Evolutionary conservation across 2,329 filamentous ascomycete species (phyloP).

Genomic region (Tothia fuscella): DNA sequence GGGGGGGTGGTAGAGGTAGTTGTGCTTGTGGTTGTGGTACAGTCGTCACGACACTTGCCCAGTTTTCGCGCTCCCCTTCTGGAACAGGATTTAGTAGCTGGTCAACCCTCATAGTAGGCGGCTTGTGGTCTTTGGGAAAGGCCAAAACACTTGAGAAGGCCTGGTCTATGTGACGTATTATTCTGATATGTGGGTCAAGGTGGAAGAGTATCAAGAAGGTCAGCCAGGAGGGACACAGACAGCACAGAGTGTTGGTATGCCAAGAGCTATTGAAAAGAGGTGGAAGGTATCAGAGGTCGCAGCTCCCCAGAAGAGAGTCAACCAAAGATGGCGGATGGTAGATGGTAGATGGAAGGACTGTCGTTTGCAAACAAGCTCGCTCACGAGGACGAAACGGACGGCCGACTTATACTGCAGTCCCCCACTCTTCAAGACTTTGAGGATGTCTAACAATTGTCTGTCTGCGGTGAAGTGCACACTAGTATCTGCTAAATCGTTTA

Average conservation of each 20-base stretch:
- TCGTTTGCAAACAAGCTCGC: constrained; percentile 1
- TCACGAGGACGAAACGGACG: constrained; percentile 2
- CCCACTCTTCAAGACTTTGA: not conserved
- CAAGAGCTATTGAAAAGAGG: too few relatives aligned
- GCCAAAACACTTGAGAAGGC: too few relatives aligned
- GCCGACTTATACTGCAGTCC: constrained; percentile 1
- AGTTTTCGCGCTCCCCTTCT: not conserved
- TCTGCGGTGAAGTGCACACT: not conserved
- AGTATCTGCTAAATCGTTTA: constrained; percentile 4
- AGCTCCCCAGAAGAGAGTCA: too few relatives aligned
- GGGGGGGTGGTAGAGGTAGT: not conserved
- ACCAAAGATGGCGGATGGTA: constrained; percentile 5
- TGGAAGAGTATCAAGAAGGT: too few relatives aligned
- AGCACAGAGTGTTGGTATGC: too few relatives aligned
- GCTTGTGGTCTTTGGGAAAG: too few relatives aligned
- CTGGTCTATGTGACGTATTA: too few relatives aligned
- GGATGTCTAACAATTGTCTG: too few relatives aligned
- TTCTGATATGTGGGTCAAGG: too few relatives aligned
- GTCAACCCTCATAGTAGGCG: constrained; percentile 9
- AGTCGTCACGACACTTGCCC: not conserved
- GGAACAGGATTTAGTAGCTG: constrained; percentile 9
- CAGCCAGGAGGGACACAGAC: too few relatives aligned
- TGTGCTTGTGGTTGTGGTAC: not conserved
- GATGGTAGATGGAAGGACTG: too few relatives aligned
- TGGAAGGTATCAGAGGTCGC: too few relatives aligned